phyloP scores from a whole-genome alignment of 306 rosid genomes.

The Cotoneaster glaucophyllus region DNA sequence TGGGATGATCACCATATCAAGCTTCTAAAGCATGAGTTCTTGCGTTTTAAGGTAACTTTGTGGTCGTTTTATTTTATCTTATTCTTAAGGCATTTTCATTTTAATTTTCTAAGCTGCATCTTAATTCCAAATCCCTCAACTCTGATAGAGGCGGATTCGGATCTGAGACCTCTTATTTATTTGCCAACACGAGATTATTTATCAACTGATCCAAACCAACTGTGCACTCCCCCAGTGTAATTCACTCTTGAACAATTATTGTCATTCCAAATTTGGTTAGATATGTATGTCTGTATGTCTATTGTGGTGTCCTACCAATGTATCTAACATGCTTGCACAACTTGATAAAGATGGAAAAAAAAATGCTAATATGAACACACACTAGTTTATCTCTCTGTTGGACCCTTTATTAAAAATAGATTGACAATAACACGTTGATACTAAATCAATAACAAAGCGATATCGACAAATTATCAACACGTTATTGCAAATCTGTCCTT shows the following conservation, averaged over 20 bases:
- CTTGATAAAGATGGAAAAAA: not conserved
- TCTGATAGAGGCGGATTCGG: not conserved
- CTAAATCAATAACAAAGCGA: no score
- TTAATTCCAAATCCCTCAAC: not conserved
- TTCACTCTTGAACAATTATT: no score
- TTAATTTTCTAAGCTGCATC: not conserved
- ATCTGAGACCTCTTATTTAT: no score
- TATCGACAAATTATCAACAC: no score
- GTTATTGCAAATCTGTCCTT: no score
- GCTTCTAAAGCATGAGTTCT: constrained; percentile 72
- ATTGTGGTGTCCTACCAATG: not conserved
- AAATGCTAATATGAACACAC: no score
- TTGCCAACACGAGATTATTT: no score
- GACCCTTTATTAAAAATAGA: no score
- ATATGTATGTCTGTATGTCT: not conserved
- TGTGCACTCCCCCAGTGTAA: no score
- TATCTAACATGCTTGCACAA: not conserved
- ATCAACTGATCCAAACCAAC: not conserved
- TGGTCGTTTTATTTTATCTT: not conserved
- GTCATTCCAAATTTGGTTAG: no score
- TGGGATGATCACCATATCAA: constrained; percentile 51
- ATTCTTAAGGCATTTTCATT: not conserved
- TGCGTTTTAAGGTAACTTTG: constrained; percentile 68
- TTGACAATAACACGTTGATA: no score
- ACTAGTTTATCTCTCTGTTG: no score